Base-by-base conservation (phyloP, 495 filamentous ascomycete species). In the Penicillium taxi region DNA sequence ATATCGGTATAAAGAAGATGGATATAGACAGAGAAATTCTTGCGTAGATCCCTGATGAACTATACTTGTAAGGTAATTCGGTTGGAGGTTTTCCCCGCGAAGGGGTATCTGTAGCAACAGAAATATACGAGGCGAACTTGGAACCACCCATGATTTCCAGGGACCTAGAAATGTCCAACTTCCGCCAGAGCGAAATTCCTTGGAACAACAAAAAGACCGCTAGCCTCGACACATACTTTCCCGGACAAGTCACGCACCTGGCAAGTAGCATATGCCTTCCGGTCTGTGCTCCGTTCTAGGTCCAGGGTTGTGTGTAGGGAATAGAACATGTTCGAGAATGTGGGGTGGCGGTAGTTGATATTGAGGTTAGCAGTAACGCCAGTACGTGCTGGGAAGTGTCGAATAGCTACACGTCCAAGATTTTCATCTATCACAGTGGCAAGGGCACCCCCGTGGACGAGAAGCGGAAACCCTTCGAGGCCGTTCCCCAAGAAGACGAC, bases 361-460 rank as follows among this genome's bases (percentile, higher is more conserved):
- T 76, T 70, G 42, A 91, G 58, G 26, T 74, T 75, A 3, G 79
- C 79, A 15, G 81, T 84, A 28, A 84, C 67, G 1, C 73, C 78
- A 15, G 67, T 68, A 3, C 53, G 48, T 8, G 45, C 53, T 6
- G 64, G 66, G 29, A 70, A 49, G 33, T 57, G 45, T 34, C 56
- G 56, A 33, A 69, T 52, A 5, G 64, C 66, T 15, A 58, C 53
- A 9, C 64, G 63, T 26, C 61, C 64, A 14, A 70, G 45, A 26
- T 60, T 55, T 46, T 93, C 85, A 53, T 86, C 81, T 21, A 89
- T 55, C 6, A 87, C 50, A 0, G 81, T 87, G 3, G 77, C 84
- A 24, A 86, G 66, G 2, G 70, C 67, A 12, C 86, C 86, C 12
- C 86, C 86, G 59, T 93, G 86, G 34, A 81, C 76, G 14, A 86